Percentiles rank a stretch among this genome's conserved stretches.
Evolutionary conservation across 2,329 filamentous ascomycete species (phyloP).

Genomic region (Pseudopyricularia cyperi): DNA sequence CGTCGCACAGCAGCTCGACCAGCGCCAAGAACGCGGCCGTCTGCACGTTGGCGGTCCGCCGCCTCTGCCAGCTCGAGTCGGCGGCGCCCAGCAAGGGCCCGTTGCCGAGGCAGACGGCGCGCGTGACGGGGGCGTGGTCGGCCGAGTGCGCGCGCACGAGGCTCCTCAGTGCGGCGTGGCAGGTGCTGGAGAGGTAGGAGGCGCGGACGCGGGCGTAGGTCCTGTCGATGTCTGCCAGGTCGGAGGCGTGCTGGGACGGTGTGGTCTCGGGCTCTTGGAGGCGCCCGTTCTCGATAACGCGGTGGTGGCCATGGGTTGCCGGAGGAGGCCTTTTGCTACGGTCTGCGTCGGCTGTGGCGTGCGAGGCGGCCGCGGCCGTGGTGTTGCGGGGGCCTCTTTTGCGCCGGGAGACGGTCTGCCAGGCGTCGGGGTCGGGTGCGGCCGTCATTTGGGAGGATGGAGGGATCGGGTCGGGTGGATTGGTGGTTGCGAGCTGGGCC

Average conservation of each 20-base stretch:
- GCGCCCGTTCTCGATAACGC: background rate
- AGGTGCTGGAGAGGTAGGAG: slow-evolving; percentile 11
- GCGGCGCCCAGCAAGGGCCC: slow-evolving; percentile 36
- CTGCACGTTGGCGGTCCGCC: slow-evolving; percentile 35
- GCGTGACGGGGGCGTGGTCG: slow-evolving; percentile 14
- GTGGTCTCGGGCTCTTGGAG: background rate
- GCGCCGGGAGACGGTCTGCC: background rate
- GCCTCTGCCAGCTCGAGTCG: slow-evolving; percentile 30
- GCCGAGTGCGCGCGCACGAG: slow-evolving; percentile 16
- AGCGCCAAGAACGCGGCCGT: slow-evolving; percentile 37
- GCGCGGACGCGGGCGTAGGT: slow-evolving; percentile 7
- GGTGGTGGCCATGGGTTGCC: background rate
- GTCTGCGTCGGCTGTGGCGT: background rate
- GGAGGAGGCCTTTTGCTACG: background rate
- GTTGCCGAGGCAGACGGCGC: slow-evolving; percentile 40
- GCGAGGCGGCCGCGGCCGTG: background rate
- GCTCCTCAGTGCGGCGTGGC: slow-evolving; percentile 13
- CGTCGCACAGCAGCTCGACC: slow-evolving; percentile 15
- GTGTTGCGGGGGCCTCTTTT: background rate
- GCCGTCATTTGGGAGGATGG: background rate
- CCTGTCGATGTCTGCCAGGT: background rate
- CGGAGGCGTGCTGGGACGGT: background rate
- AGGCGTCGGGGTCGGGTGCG: background rate
- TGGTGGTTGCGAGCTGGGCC: too few relatives aligned
- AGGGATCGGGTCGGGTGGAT: background rate